Evolutionary conservation across 169 alveolate genomes (phyloP), one percentile per base, ranked within the genome.

Genomic region (Plasmodium reichenowi): DNA sequence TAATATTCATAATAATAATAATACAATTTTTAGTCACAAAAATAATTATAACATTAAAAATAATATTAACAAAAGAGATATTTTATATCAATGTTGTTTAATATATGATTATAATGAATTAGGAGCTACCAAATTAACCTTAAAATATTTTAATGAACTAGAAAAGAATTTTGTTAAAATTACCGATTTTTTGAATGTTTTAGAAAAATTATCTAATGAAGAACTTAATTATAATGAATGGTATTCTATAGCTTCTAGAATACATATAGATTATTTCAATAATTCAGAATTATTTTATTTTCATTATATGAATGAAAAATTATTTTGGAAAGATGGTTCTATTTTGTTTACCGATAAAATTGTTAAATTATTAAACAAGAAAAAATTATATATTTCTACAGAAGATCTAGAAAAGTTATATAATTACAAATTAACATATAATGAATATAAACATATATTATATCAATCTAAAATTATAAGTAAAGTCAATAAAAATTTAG

Each of bases 251-350:
- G 92, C 92, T 17, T 72, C 76, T 4, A 86, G 62, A 72, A 60
- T 86, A 45, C 87, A 70, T 64, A 66, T 72, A 32, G 92, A 86
- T 13, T 5, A 45, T 47, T 71, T 86, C 60, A 86, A 86, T 64
- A 86, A 70, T 52, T 71, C 47, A 38, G 92, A 86, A 59, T 17
- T 72, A 64, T n/a, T 72, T 15, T 86, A 72, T 52, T 60, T 86
- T 45, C 47, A 86, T 54, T 8, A 10, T 70, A 43, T 86, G 59
- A 60, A 71, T 3, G 88, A 86, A 86, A 52, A 48, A 22, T 13
- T 45, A 15, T 86, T 86, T 72, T 86, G 92, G 92, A 86, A 72
- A 47, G 13, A 48, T 6, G 92, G 92, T 1, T 80, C 92, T 4
- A 60, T 47, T 13, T 43, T 43, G 2, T 71, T 38, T 54, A 86